A percentile compares a stretch with the other conserved stretches of the same genome.
phyloP scores from a whole-genome alignment of 2,329 filamentous ascomycete species.

The Pleoardoris graminearum region DNA sequence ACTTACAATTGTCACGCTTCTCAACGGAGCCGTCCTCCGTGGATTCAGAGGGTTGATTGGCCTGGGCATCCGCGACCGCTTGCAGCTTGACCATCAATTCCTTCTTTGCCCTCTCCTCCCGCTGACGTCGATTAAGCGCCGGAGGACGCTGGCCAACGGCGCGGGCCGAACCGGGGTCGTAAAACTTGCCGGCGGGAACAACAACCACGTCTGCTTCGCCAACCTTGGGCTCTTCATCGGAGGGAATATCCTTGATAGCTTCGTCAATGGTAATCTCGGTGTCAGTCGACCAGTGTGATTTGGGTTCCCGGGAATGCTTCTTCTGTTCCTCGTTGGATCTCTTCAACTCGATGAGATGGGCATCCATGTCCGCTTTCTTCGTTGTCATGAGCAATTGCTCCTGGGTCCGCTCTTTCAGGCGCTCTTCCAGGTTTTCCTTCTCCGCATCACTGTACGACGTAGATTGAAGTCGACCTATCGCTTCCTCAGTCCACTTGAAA shows the following conservation, averaged over 20 bases:
- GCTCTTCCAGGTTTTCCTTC: constrained; percentile 8
- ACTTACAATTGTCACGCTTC: background rate
- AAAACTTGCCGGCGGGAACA: constrained; percentile 8
- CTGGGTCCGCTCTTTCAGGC: background rate
- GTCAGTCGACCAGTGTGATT: constrained; percentile 1
- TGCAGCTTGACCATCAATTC: background rate
- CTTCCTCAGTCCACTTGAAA: constrained; percentile 22
- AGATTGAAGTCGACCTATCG: constrained; percentile 2
- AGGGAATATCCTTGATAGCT: constrained; percentile 16
- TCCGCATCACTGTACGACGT: constrained; percentile 8
- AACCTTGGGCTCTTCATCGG: constrained; percentile 25
- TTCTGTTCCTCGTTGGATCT: constrained; percentile 19
- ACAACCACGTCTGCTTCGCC: constrained; percentile 15
- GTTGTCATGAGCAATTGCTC: constrained; percentile 6
- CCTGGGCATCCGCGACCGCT: background rate
- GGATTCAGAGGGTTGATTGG: background rate
- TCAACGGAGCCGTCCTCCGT: background rate
- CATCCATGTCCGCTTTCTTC: constrained; percentile 16
- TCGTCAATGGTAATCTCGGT: constrained; percentile 13
- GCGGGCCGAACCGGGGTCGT: constrained; percentile 25
- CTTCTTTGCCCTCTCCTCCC: background rate
- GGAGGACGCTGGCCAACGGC: background rate
- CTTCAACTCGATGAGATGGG: constrained; percentile 10
- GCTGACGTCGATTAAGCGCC: background rate
- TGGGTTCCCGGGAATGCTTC: background rate